Conservation (phyloP, 768 basidiomycete species). For the Kwoniella bestiolae region DNA sequence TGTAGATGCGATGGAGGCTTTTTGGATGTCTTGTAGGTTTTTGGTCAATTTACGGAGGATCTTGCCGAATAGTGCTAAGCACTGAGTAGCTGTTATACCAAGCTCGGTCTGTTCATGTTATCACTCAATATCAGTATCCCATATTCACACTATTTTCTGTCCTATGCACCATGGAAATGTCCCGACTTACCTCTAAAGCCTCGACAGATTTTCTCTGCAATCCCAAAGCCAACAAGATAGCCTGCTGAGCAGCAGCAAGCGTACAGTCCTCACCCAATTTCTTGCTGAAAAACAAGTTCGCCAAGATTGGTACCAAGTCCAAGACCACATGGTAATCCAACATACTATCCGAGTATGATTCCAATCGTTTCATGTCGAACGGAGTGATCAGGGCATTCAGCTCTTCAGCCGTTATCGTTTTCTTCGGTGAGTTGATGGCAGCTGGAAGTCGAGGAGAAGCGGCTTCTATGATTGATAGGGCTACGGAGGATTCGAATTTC, state of each 20-base stretch:
- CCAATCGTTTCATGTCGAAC: constrained; percentile 92
- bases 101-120: constrained; percentile 68
- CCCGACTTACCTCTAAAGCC: constrained; percentile 72
- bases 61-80: constrained; percentile 88
- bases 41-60: constrained; percentile 82
- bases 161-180: not conserved
- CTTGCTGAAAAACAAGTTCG: constrained; percentile 81
- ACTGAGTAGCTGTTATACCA: constrained; percentile 80
- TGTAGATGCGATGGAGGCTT: constrained; percentile 71
- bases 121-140: not conserved
- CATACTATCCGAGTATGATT: constrained; percentile 88
- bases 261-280: constrained; percentile 66
- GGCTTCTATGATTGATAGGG: constrained; percentile 85
- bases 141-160: not conserved
- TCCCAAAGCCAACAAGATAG: constrained; percentile 85
- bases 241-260: constrained; percentile 85
- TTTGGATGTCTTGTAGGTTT: constrained; percentile 75
- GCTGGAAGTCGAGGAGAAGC: constrained; percentile 44
- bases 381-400: constrained; percentile 74
- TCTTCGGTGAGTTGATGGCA: constrained; percentile 11
- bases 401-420: constrained; percentile 61
- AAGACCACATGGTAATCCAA: constrained; percentile 95
- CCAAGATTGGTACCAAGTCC: constrained; percentile 81
- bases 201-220: constrained; percentile 88
- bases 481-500: constrained; percentile 85